Conservation (phyloP, 257 asterid genomes). For the Nicotiana noctiflora region DNA sequence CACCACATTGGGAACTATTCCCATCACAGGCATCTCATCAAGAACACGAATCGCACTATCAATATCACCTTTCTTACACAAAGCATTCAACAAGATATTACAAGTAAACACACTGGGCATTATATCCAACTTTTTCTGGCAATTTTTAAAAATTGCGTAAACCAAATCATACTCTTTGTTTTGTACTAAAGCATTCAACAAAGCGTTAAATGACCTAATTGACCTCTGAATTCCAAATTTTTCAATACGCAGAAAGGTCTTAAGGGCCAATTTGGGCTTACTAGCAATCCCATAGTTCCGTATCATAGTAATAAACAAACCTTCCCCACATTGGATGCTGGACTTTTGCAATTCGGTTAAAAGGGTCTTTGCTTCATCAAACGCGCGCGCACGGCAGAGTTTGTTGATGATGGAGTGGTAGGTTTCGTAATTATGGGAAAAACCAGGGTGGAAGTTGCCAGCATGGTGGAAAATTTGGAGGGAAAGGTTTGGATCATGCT, state of each 20-base stretch:
- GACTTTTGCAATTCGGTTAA: conserved; percentile 41
- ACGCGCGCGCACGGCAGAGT: conserved; percentile 62
- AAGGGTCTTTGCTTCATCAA: conserved; percentile 50
- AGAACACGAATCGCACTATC: conserved; percentile 56
- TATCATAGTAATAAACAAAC: conserved; percentile 53
- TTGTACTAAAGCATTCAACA: conserved; percentile 74
- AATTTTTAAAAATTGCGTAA: conserved; percentile 60
- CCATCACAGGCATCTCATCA: conserved; percentile 91
- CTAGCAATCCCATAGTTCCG: conserved; percentile 75
- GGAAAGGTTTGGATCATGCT: conserved; percentile 67
- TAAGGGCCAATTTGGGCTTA: conserved; percentile 64
- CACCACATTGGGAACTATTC: conserved; percentile 77
- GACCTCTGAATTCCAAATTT: conserved; percentile 62
- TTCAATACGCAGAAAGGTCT: conserved; percentile 44
- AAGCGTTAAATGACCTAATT: conserved; percentile 62
- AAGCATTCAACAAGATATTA: conserved; percentile 72
- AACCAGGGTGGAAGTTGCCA: conserved; percentile 55
- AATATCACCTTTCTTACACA: conserved; percentile 63
- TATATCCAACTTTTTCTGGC: conserved; percentile 51
- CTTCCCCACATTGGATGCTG: conserved; percentile 49
- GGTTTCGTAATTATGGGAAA: conserved; percentile 58
- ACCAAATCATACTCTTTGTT: conserved; percentile 73
- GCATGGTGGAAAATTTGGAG: conserved; percentile 78
- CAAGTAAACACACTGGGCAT: conserved; percentile 76
- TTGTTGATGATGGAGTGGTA: conserved; percentile 66